phyloP scores from a whole-genome alignment of 495 filamentous ascomycete species.

The Ramalina intermedia region DNA sequence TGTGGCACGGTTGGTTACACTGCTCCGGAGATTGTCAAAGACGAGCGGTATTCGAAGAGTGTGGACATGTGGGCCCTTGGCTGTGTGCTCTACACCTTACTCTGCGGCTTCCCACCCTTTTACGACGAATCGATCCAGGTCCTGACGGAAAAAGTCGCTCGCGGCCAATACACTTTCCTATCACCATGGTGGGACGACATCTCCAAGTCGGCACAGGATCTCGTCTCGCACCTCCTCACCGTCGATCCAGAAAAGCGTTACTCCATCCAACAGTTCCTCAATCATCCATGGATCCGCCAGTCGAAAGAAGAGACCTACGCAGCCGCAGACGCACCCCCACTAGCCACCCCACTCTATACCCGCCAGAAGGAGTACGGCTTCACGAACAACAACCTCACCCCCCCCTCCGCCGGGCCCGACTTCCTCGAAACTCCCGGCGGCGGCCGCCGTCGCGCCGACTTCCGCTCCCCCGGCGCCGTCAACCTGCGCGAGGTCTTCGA shows the following conservation, averaged over 20 bases:
- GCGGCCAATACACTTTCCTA: constrained; percentile 93
- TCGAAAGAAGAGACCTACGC: constrained; percentile 60
- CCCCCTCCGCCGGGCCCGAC: constrained; percentile 40
- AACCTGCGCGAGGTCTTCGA: constrained; percentile 96
- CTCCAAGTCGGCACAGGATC: constrained; percentile 84
- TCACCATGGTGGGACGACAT: constrained; percentile 99
- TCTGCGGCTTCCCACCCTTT: constrained; percentile 96
- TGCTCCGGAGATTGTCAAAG: constrained; percentile 97
- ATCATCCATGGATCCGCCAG: constrained; percentile 79
- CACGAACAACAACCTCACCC: constrained; percentile 14
- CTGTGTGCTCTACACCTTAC: constrained; percentile 89
- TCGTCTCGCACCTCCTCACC: constrained; percentile 83
- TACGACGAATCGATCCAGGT: constrained; percentile 98
- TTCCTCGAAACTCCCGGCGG: constrained; percentile 40
- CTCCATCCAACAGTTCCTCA: constrained; percentile 75
- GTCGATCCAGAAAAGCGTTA: constrained; percentile 88
- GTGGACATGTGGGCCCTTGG: constrained; percentile 99
- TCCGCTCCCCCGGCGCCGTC: constrained; percentile 88
- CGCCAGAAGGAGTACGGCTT: constrained; percentile 34
- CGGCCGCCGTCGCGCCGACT: constrained; percentile 59
- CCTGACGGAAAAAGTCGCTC: constrained; percentile 92
- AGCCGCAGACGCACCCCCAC: constrained; percentile 62
- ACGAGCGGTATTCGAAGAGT: constrained; percentile 95
- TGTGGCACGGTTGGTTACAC: constrained; percentile 98
- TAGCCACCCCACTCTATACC: constrained; percentile 48